Base-by-base conservation (phyloP, 306 rosid genomes). In the cucumber (Cucumis sativus) region DNA sequence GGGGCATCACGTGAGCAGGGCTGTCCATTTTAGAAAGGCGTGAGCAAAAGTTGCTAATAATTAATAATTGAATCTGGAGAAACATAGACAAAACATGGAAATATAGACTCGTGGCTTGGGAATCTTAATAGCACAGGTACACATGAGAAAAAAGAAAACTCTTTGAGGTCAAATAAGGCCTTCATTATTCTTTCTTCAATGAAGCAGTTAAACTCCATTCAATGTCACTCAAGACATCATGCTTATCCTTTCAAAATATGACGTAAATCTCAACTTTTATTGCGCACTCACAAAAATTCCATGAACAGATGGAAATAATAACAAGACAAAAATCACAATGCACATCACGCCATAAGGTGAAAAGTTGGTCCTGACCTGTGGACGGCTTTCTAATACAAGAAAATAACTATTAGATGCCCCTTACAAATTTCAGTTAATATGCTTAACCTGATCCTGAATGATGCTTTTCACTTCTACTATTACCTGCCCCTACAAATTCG, bases 1-100 rank as follows among this genome's bases (percentile, higher is more conserved):
- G 99, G 18, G 97, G 98, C 99, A 96, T 96, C 75, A 96, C 84
- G 73, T 96, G 98, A 78, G 99, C 99, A 85, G 99, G 99, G 71
- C 99, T 96, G 97, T 49, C 70, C 81, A 88, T 82, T 71, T 83
- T 78, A 79, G 83, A 82, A 56, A 21, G 4, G 79, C 37, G 75
- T 70, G 66, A 88, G 82, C 80, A 76, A 52, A 49, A 54, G 62
- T 51, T 52, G 62, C 23, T 13, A 21, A 69, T 51, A 51, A 28
- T 72, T 16, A 73, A 30, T 52, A 40, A 30, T 0, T 51, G 28
- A 49, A 71, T 23, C 40, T 4, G 23, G 59, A 51, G 77, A 56
- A 30, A 30, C 43, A 73, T 4, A 16, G 17, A 51, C 18, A 9
- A 52, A 71, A 47, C 2, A 13, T 49, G 37, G 10, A 13, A 14